A percentile compares a stretch with the other conserved stretches of the same genome.
Evolutionary conservation across 257 asterid genomes (phyloP).

Genomic region (Forsythia viridissima): DNA sequence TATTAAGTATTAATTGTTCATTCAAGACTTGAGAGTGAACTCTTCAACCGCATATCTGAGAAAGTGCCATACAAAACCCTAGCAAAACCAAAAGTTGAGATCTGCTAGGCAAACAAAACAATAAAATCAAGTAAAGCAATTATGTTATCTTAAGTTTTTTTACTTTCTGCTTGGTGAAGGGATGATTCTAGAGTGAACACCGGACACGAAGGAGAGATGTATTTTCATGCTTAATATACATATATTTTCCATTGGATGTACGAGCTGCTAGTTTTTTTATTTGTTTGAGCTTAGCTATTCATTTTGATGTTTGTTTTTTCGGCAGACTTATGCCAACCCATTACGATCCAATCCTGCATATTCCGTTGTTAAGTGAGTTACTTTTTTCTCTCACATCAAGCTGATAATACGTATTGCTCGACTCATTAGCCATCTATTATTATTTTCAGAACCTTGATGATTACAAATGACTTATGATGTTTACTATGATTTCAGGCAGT

Average conservation of each 20-base stretch:
- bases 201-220: neutral
- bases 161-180: neutral
- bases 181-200: neutral
- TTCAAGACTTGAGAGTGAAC: neutral
- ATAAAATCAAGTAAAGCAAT: neutral
- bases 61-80: neutral
- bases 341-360: constrained; percentile 52
- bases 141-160: neutral
- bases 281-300: neutral
- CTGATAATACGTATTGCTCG: constrained; percentile 1
- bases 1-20: neutral
- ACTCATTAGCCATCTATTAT: constrained; percentile 11
- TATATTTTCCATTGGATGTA: neutral
- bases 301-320: constrained; percentile 8
- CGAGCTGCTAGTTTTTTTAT: neutral
- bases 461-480: neutral
- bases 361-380: constrained; percentile 57
- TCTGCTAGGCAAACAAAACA: neutral
- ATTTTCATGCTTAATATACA: neutral
- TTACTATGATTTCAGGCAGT: constrained; percentile 47
- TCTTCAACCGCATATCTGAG: neutral
- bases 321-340: constrained; percentile 59
- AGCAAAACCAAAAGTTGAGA: neutral
- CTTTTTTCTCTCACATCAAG: neutral
- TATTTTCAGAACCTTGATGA: constrained; percentile 8